These are phyloP conservation scores for Cercospora citrullina DNA, from an alignment of 2,329 filamentous ascomycete genomes.

Conservation along the genomic window DNA sequence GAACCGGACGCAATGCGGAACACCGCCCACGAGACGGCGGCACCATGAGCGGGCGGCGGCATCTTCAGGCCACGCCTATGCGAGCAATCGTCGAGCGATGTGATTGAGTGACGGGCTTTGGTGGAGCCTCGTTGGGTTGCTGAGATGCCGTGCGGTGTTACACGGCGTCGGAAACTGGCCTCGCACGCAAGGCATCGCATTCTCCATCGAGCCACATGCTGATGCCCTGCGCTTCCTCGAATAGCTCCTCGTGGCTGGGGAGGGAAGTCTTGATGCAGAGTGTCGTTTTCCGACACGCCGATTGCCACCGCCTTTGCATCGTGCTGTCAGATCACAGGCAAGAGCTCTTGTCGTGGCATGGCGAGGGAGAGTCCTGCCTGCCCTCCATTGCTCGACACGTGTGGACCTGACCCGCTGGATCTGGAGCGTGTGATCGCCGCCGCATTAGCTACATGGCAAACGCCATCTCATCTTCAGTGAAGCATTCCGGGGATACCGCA, in stretches of 20 bases:
- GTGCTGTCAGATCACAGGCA: neutral
- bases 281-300: neutral
- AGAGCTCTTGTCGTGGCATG: neutral
- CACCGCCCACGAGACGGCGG: constrained; percentile 6
- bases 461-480: constrained; percentile 7
- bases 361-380: neutral
- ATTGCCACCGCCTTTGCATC: neutral
- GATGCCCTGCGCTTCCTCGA: neutral
- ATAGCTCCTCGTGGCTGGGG: neutral
- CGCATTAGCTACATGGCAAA: neutral
- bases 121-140: neutral
- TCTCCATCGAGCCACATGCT: constrained; percentile 1
- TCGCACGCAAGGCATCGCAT: constrained; percentile 15
- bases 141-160: constrained; percentile 13
- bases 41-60: constrained; percentile 8
- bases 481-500: neutral
- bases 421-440: neutral
- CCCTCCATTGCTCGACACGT: neutral
- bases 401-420: neutral
- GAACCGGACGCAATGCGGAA: neutral
- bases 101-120: constrained; percentile 10
- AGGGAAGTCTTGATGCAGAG: neutral
- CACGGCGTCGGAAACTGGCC: constrained; percentile 16
- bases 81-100: constrained; percentile 7
- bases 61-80: constrained; percentile 9